phyloP scores from a whole-genome alignment of 2,329 filamentous ascomycete genomes.

The Cordyceps tenuipes region DNA sequence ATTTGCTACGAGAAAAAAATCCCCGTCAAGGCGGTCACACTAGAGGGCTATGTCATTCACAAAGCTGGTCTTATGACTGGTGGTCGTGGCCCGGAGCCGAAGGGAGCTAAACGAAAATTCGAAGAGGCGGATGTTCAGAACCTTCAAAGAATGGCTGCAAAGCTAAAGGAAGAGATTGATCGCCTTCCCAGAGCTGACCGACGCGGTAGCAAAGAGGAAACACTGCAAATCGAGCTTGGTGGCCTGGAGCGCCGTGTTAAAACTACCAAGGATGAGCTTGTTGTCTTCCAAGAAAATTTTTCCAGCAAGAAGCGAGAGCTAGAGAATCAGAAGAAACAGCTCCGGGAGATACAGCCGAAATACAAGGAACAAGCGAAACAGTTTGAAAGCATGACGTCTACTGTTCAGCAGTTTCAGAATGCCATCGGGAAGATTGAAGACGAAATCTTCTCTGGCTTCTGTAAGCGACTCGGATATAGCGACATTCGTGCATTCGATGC shows the following conservation, averaged over 20 bases:
- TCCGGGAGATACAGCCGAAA: slow-evolving; percentile 70
- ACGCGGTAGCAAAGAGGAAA: slow-evolving; percentile 69
- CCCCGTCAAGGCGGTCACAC: slow-evolving; percentile 85
- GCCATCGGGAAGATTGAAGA: slow-evolving; percentile 80
- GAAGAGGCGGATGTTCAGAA: slow-evolving; percentile 86
- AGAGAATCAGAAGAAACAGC: slow-evolving; percentile 61
- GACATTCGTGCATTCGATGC: slow-evolving; percentile 90
- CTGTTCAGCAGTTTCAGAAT: slow-evolving; percentile 44
- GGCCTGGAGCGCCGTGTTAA: slow-evolving; percentile 70
- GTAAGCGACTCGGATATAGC: slow-evolving; percentile 73
- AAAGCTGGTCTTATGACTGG: slow-evolving; percentile 96
- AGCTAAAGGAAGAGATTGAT: slow-evolving; percentile 68
- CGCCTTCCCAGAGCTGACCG: slow-evolving; percentile 73
- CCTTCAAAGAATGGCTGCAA: slow-evolving; percentile 66
- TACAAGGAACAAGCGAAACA: slow-evolving; percentile 63
- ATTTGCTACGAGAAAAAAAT: slow-evolving; percentile 80
- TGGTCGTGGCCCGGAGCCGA: slow-evolving; percentile 70
- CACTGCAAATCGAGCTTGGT: slow-evolving; percentile 67
- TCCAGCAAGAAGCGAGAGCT: slow-evolving; percentile 77
- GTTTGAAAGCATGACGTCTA: slow-evolving; percentile 48
- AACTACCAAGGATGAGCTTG: slow-evolving; percentile 66
- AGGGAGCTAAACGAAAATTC: slow-evolving; percentile 70
- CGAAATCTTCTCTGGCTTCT: slow-evolving; percentile 78
- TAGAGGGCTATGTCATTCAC: slow-evolving; percentile 94
- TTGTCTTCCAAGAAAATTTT: slow-evolving; percentile 72